These are phyloP conservation scores for Thermothielavioides terrestris DNA, from an alignment of 495 filamentous ascomycete genomes.

Conservation along the genomic window DNA sequence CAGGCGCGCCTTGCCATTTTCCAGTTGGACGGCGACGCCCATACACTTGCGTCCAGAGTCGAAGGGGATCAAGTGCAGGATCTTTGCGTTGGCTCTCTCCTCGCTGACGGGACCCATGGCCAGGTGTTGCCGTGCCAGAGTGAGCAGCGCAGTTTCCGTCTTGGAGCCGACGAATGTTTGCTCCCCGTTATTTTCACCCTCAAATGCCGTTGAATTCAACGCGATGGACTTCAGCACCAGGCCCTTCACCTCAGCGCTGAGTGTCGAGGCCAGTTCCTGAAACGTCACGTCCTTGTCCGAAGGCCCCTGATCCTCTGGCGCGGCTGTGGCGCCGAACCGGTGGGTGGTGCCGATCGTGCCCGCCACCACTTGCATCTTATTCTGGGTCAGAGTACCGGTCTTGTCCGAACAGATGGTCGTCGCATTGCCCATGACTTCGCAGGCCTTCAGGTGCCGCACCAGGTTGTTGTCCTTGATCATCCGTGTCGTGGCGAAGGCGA, in stretches of 20 bases:
- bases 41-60: slow-evolving; percentile 85
- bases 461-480: slow-evolving; percentile 96
- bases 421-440: slow-evolving; percentile 98
- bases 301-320: slow-evolving; percentile 4
- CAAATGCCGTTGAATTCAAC: slow-evolving; percentile 83
- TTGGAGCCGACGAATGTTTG: slow-evolving; percentile 77
- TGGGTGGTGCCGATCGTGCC: slow-evolving; percentile 62
- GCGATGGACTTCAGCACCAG: slow-evolving; percentile 67
- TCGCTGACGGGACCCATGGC: slow-evolving; percentile 63
- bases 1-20: slow-evolving; percentile 58
- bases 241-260: slow-evolving; percentile 51
- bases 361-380: slow-evolving; percentile 83
- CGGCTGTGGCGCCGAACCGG: slow-evolving; percentile 45
- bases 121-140: slow-evolving; percentile 66
- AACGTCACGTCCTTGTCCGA: slow-evolving; percentile 17
- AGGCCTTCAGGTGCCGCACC: slow-evolving; percentile 82
- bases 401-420: slow-evolving; percentile 96
- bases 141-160: slow-evolving; percentile 77
- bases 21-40: slow-evolving; percentile 64
- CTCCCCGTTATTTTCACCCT: slow-evolving; percentile 66
- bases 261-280: slow-evolving; percentile 33
- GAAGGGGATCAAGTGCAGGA: slow-evolving; percentile 72
- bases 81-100: slow-evolving; percentile 58
- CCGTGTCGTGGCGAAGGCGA: slow-evolving; percentile 87
- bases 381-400: slow-evolving; percentile 89